A percentile compares a stretch with the other conserved stretches of the same genome.
These are phyloP conservation scores for Hygrophoropsis aurantiaca DNA, from an alignment of 768 basidiomycete species.

Conservation along the genomic window DNA sequence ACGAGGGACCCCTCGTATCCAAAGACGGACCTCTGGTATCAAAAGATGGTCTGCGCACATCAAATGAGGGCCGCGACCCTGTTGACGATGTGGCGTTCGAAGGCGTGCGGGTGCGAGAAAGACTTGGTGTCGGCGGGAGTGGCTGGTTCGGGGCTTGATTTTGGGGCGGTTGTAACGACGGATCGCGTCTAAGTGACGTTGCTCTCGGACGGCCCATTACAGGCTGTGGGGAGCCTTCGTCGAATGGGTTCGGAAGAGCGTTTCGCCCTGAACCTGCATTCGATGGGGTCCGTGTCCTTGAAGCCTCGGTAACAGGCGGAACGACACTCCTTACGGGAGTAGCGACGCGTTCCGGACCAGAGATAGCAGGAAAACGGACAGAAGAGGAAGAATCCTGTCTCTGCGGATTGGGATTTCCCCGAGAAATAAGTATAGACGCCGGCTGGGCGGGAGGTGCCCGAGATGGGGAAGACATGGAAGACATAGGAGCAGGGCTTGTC, in stretches of 20 bases:
- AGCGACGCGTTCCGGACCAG: slow-evolving; percentile 13
- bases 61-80: slow-evolving; percentile 14
- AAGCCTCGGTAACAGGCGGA: slow-evolving; percentile 14
- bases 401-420: slow-evolving; percentile 3
- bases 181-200: slow-evolving; percentile 17
- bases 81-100: slow-evolving; percentile 12
- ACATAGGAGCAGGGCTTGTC: slow-evolving; percentile 5
- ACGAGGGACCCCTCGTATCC: slow-evolving; percentile 7
- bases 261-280: slow-evolving; percentile 10
- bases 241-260: slow-evolving; percentile 10
- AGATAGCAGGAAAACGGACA: slow-evolving; percentile 6
- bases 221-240: slow-evolving; percentile 9
- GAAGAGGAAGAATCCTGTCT: background rate
- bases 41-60: slow-evolving; percentile 7
- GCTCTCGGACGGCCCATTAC: slow-evolving; percentile 12
- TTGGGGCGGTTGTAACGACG: background rate
- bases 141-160: background rate
- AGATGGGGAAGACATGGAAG: background rate
- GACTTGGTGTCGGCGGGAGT: slow-evolving; percentile 9
- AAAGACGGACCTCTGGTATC: slow-evolving; percentile 1
- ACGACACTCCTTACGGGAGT: slow-evolving; percentile 13
- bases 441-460: background rate
- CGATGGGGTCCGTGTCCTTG: slow-evolving; percentile 19
- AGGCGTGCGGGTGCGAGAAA: slow-evolving; percentile 1
- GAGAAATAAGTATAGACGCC: slow-evolving; percentile 4